Conservation (phyloP, 768 basidiomycete genomes). For the Coprinellus aureogranulatus region DNA sequence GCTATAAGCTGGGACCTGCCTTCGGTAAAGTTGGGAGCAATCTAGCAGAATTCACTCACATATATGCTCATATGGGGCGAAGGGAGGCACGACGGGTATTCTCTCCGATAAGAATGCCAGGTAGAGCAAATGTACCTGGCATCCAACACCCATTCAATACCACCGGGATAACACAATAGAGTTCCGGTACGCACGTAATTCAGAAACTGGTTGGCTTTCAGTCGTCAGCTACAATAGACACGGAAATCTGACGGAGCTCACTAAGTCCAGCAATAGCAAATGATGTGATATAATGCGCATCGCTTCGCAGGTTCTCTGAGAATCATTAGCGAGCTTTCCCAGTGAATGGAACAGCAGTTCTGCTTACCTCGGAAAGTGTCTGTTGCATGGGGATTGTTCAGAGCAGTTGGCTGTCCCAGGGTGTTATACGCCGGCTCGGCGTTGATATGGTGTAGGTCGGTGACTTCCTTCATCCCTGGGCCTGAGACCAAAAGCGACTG, state of each 20-base stretch:
- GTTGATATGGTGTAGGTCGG: too few species aligned
- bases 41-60: conserved; percentile 18
- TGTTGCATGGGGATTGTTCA: background rate
- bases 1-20: conserved; percentile 20
- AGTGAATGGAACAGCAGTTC: background rate
- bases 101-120: conserved; percentile 43
- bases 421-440: too few species aligned
- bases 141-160: background rate
- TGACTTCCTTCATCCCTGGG: too few species aligned
- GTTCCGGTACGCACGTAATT: conserved; percentile 24
- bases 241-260: conserved; percentile 17
- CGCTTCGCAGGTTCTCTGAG: conserved; percentile 34
- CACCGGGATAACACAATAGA: background rate
- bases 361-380: background rate
- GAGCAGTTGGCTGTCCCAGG: background rate
- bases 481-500: too few species aligned
- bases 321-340: background rate
- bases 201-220: conserved; percentile 35
- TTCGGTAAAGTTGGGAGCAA: background rate
- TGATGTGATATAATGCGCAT: conserved; percentile 52
- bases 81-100: conserved; percentile 47
- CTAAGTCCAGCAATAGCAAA: conserved; percentile 59
- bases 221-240: background rate
- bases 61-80: conserved; percentile 41
- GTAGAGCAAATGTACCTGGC: conserved; percentile 51